Base-by-base conservation (phyloP, 768 basidiomycete species). In the Lentinus brumalis region DNA sequence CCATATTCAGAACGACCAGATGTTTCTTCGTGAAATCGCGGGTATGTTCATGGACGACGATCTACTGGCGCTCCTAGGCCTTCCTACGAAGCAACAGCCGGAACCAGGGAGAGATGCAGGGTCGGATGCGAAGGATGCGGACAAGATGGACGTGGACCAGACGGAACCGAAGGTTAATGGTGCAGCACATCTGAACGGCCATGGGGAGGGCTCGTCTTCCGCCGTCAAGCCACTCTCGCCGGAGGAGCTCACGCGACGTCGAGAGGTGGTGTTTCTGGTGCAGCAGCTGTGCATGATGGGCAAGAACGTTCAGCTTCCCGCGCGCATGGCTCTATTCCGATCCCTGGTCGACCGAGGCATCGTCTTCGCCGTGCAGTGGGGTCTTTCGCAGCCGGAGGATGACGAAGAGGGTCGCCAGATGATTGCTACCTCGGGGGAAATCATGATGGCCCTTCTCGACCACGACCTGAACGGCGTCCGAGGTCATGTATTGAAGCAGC, bases 261-360 rank as follows among this genome's bases (percentile, higher is more conserved):
- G 85, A 38, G 91, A 96, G 67, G 90, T 95, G 30, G 83, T 98
- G 50, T 76, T 89, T 46, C 87, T 99, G 63, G 80, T 99, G 49
- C 94, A 97, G 68, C 94, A 98, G 66, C 84, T 98, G 9, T 92
- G 92, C 69, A 81, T 88, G 58, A 96, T 99, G 92, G 95, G 92
- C 60, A 99, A 98, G 82, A 95, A 94, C 70, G 89, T 98, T 9
- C 96, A 98, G 71, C 81, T 97, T 16, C 88, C 91, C 15, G 84
- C 89, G 15, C 90, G 97, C 40, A 81, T 96, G 72, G 78, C 85
- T 2, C 83, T 98, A 10, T 98, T 96, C 77, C 88, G 94, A 50
- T 81, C 86, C 8, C 83, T 98, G 26, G 86, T 96, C 53, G 94
- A 97, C 62, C 85, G 90, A 6, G 96, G 94, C 1, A 81, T 98